phyloP scores from a whole-genome alignment of 768 basidiomycete species.

The Tricholoma hemisulphureum region DNA sequence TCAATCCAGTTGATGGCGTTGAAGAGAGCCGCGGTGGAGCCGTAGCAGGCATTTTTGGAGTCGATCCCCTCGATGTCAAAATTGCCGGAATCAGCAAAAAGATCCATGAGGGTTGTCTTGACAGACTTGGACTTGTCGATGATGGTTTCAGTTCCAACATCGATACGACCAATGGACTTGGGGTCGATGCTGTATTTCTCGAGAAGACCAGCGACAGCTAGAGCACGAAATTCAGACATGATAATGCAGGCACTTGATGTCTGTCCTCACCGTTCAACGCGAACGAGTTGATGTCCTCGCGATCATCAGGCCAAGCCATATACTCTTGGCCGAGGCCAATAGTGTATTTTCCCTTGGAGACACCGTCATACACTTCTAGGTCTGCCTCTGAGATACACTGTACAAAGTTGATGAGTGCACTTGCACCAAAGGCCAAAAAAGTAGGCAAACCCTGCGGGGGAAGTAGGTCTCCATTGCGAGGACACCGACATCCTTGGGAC shows the following conservation, averaged over 20 bases:
- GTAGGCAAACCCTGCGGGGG: slow-evolving; percentile 72
- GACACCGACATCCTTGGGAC: slow-evolving; percentile 93
- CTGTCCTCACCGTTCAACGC: slow-evolving; percentile 76
- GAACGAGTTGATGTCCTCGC: slow-evolving; percentile 99
- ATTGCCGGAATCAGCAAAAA: slow-evolving; percentile 91
- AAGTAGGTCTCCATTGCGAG: slow-evolving; percentile 94
- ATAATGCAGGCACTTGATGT: not conserved
- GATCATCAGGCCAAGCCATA: slow-evolving; percentile 99
- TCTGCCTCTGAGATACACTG: slow-evolving; percentile 96
- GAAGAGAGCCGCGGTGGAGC: slow-evolving; percentile 97
- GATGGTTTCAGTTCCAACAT: slow-evolving; percentile 98
- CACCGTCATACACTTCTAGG: slow-evolving; percentile 92
- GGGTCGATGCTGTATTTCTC: slow-evolving; percentile 96
- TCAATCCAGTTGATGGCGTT: slow-evolving; percentile 99
- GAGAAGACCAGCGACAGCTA: slow-evolving; percentile 86
- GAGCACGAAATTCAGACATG: not conserved
- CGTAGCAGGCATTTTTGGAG: slow-evolving; percentile 99
- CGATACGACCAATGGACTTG: slow-evolving; percentile 93
- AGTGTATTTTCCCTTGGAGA: slow-evolving; percentile 95
- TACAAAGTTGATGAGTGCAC: slow-evolving; percentile 9
- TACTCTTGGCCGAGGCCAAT: slow-evolving; percentile 96
- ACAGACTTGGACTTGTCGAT: slow-evolving; percentile 99
- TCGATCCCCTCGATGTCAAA: slow-evolving; percentile 98
- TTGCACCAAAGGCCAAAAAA: not conserved
- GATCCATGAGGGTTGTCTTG: slow-evolving; percentile 98